phyloP scores from a whole-genome alignment of 805 yeast species.

The Teunomyces pallodes region DNA sequence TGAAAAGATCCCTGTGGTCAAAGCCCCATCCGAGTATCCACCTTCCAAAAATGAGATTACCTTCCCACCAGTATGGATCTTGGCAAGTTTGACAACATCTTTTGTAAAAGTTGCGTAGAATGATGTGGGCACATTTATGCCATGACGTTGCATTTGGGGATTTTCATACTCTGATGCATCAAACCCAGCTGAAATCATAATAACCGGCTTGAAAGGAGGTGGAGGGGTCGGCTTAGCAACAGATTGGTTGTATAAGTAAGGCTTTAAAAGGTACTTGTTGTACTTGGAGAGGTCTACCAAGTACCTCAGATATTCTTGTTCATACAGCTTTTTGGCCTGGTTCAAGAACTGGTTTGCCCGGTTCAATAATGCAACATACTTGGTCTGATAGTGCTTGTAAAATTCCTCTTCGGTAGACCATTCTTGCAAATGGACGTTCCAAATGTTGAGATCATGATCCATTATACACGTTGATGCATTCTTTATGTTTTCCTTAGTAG shows the following conservation, averaged over 20 bases:
- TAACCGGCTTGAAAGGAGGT: conserved; percentile 44
- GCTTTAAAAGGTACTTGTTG: conserved; percentile 31
- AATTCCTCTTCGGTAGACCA: conserved; percentile 67
- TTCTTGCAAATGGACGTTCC: conserved; percentile 79
- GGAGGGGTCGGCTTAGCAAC: conserved; percentile 34
- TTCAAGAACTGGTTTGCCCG: conserved; percentile 66
- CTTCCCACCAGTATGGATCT: conserved; percentile 58
- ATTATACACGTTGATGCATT: conserved; percentile 77
- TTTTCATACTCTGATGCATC: conserved; percentile 84
- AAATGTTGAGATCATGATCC: conserved; percentile 74
- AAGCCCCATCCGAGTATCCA: conserved; percentile 81
- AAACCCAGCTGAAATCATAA: conserved; percentile 82
- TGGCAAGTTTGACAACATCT: conserved; percentile 69
- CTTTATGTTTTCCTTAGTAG: conserved; percentile 64
- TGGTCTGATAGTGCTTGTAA: conserved; percentile 54
- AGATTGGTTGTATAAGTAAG: conserved; percentile 27
- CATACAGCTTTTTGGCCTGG: conserved; percentile 45
- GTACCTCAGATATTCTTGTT: conserved; percentile 29
- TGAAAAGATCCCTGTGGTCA: conserved; percentile 74
- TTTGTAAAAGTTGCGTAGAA: conserved; percentile 70
- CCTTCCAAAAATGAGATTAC: conserved; percentile 76
- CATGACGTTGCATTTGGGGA: conserved; percentile 82
- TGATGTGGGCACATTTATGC: conserved; percentile 76
- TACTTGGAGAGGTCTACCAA: conserved; percentile 22
- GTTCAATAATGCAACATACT: conserved; percentile 58